phyloP scores from a whole-genome alignment of 1,284 basidiomycete species.

The Trametes sp. region DNA sequence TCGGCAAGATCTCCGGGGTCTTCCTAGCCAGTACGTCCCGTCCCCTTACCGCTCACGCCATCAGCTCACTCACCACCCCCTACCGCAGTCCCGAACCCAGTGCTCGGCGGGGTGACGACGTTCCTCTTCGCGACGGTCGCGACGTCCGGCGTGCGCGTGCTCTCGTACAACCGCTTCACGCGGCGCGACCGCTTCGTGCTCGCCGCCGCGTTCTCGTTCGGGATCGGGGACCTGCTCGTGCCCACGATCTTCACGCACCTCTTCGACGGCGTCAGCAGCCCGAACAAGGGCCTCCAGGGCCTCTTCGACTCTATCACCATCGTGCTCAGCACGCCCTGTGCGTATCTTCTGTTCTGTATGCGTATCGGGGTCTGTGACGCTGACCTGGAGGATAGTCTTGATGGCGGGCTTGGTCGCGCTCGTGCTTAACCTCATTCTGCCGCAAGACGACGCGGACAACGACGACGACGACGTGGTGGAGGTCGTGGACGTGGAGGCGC shows the following conservation, averaged over 20 bases:
- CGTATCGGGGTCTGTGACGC: background rate
- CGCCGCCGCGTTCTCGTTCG: slow-evolving; percentile 75
- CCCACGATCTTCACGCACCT: slow-evolving; percentile 70
- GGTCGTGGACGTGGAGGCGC: slow-evolving; percentile 42
- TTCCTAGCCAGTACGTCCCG: slow-evolving; percentile 69
- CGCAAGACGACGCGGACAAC: slow-evolving; percentile 51
- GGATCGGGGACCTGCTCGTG: slow-evolving; percentile 73
- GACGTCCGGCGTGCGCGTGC: slow-evolving; percentile 73
- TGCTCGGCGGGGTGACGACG: slow-evolving; percentile 86
- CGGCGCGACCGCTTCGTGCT: slow-evolving; percentile 83
- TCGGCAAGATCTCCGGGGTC: slow-evolving; percentile 83
- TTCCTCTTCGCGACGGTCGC: slow-evolving; percentile 63
- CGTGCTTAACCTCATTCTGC: slow-evolving; percentile 71
- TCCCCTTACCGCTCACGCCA: background rate
- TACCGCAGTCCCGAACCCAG: slow-evolving; percentile 71
- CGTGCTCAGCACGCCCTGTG: slow-evolving; percentile 79
- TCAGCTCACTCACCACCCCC: background rate
- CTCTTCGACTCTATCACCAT: slow-evolving; percentile 84
- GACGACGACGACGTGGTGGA: slow-evolving; percentile 40
- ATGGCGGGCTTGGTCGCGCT: slow-evolving; percentile 71
- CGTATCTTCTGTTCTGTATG: slow-evolving; percentile 39
- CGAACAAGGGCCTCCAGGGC: slow-evolving; percentile 69
- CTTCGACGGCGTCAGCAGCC: slow-evolving; percentile 68
- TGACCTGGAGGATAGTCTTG: slow-evolving; percentile 54
- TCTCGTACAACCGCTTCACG: slow-evolving; percentile 70